A percentile compares a stretch with the other conserved stretches of the same genome.
Conservation (phyloP, 352 stramenopile genomes). For the Pythium coloratum region DNA sequence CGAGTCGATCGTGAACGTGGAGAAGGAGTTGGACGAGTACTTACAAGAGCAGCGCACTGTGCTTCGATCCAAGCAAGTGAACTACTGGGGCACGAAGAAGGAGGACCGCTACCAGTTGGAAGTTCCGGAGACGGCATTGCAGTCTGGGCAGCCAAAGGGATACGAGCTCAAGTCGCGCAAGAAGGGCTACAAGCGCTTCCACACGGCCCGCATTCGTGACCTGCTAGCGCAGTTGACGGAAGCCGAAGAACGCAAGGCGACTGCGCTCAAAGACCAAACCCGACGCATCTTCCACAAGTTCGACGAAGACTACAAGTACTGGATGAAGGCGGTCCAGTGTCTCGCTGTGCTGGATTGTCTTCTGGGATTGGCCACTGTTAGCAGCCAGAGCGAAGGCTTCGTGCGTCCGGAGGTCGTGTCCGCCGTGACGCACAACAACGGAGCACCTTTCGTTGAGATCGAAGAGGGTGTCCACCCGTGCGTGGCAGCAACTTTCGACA, state of each 20-base stretch:
- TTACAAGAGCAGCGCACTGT: constrained; percentile 70
- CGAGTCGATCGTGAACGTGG: constrained; percentile 84
- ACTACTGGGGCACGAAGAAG: constrained; percentile 95
- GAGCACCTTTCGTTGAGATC: constrained; percentile 86
- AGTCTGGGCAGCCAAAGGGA: constrained; percentile 91
- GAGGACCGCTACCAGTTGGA: constrained; percentile 93
- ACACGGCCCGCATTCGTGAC: constrained; percentile 84
- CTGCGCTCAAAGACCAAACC: constrained; percentile 88
- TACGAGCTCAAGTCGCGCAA: constrained; percentile 94
- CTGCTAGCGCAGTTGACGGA: constrained; percentile 70
- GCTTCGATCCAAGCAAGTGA: constrained; percentile 83
- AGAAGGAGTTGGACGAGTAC: constrained; percentile 92
- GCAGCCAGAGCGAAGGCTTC: constrained; percentile 92
- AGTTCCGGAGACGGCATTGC: constrained; percentile 79
- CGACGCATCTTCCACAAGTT: constrained; percentile 96
- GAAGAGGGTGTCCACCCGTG: constrained; percentile 95
- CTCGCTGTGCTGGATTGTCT: constrained; percentile 95
- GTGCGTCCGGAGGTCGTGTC: constrained; percentile 91
- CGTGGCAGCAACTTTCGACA: constrained; percentile 81
- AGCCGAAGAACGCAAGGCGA: constrained; percentile 80
- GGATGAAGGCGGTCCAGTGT: constrained; percentile 92
- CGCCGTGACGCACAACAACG: constrained; percentile 41
- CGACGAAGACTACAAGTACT: constrained; percentile 91
- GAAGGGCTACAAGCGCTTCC: constrained; percentile 93
- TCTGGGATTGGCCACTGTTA: constrained; percentile 93